Evolutionary conservation across 164 flowering plant species (phyloP), one percentile per base, ranked within the genome.

Genomic region (Aristolochia contorta): DNA sequence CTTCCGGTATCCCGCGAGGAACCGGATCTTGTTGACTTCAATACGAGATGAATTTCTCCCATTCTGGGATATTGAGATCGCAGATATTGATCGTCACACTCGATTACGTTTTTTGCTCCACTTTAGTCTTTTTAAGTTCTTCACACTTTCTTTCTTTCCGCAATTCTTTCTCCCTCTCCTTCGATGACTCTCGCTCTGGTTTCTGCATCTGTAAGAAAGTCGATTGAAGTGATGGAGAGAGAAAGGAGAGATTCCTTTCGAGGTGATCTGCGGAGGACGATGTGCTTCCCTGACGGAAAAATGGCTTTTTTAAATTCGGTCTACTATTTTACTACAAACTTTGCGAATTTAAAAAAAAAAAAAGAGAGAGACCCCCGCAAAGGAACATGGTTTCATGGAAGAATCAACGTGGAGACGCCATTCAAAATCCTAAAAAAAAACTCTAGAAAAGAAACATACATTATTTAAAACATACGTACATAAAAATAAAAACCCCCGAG

Each of bases 221-320:
- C 22, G 53, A 49, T 49, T 49, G 53, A 49, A 49, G 53, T 49
- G 53, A 49, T 49, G 53, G 53, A 49, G 53, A 49, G 53, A 49
- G 53, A 49, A 47, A 49, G 53, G 53, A 16, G 53, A 49, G 53
- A 49, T 49, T 49, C 53, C 53, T 49, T 49, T 49, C 53, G 53
- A 49, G 53, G 53, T 49, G 53, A 18, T 49, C 53, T 49, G 53
- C 19, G n/a, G 53, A 49, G 6, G 19, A 6, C 5, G 53, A 20
- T 18, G 53, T 49, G 53, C 20, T 48, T n/a, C 16, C 20, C 51
- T 48, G 51, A 48, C 51, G 51, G 19, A 49, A 49, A 49, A 20
- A 12, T 49, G 22, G 22, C 15, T 18, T 49, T 27, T 49, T 18
- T 49, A 49, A 49, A 18, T 49, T 6, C 19, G 15, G 15, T 49